Conservation (phyloP, 257 asterid genomes). For the Euphrasia confusa region DNA sequence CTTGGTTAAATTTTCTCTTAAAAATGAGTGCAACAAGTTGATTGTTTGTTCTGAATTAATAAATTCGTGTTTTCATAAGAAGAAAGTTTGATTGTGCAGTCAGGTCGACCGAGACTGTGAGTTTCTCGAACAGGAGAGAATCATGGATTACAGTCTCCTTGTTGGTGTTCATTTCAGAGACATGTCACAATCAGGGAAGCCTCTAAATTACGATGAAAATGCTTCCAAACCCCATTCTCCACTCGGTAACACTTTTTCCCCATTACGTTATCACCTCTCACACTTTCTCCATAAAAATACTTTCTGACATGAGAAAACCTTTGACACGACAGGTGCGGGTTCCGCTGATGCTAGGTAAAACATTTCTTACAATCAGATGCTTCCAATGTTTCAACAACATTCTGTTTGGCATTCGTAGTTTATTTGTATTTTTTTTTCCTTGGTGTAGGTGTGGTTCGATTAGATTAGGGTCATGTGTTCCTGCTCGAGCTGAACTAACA, state of each 20-base stretch:
- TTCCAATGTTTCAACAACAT: too few species aligned
- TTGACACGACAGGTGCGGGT: too few species aligned
- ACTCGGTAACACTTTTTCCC: too few species aligned
- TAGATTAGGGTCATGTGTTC: slow-evolving; percentile 57
- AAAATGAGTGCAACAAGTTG: too few species aligned
- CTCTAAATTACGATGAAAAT: slow-evolving; percentile 28
- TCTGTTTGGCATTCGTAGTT: too few species aligned
- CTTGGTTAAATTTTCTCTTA: too few species aligned
- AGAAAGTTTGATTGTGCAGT: slow-evolving; percentile 39
- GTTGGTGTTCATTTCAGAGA: slow-evolving; percentile 80
- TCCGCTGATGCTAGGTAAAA: too few species aligned
- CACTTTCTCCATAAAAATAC: neutral
- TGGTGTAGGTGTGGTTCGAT: slow-evolving; percentile 28
- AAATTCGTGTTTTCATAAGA: too few species aligned
- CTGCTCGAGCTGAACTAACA: slow-evolving; percentile 79
- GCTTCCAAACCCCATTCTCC: slow-evolving; percentile 24
- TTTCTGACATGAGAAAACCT: too few species aligned
- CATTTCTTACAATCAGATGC: too few species aligned
- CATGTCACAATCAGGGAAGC: slow-evolving; percentile 58
- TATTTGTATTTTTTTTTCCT: neutral
- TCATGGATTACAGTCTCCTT: slow-evolving; percentile 94
- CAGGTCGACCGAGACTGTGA: slow-evolving; percentile 89
- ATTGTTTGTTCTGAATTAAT: too few species aligned
- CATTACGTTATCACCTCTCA: neutral
- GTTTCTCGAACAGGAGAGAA: slow-evolving; percentile 91